Percentiles rank a stretch among this genome's conserved stretches.
These are phyloP conservation scores for Cytospora paraplurivora DNA, from an alignment of 2,329 filamentous ascomycete genomes.

Conservation along the genomic window DNA sequence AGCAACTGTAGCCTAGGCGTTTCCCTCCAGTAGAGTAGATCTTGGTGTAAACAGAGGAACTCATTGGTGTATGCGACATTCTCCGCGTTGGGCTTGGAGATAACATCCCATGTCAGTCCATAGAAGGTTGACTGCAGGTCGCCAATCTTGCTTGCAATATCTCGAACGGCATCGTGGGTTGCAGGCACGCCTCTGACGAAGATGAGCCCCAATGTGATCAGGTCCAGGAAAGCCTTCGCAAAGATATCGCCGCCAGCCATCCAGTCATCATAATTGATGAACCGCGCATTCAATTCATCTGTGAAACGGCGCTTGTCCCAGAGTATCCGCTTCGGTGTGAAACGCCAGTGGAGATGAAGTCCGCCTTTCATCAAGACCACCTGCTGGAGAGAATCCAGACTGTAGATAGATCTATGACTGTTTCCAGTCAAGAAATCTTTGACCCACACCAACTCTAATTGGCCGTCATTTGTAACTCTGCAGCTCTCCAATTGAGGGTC, in stretches of 20 bases:
- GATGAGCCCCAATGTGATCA: constrained; percentile 71
- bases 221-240: constrained; percentile 60
- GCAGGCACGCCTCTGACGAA: constrained; percentile 76
- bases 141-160: constrained; percentile 73
- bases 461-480: constrained; percentile 40
- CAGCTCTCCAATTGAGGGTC: constrained; percentile 39
- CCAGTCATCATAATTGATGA: constrained; percentile 70
- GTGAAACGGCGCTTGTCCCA: constrained; percentile 47
- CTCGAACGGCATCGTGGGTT: constrained; percentile 64
- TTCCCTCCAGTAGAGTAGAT: constrained; percentile 81
- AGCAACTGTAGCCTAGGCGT: constrained; percentile 83
- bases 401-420: constrained; percentile 40
- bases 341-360: constrained; percentile 37
- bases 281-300: constrained; percentile 49
- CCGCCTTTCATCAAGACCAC: constrained; percentile 27
- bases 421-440: constrained; percentile 44
- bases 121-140: constrained; percentile 86
- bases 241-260: constrained; percentile 63
- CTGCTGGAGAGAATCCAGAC: constrained; percentile 33
- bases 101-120: constrained; percentile 87
- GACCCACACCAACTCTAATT: constrained; percentile 63
- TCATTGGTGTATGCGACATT: constrained; percentile 90
- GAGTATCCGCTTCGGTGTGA: constrained; percentile 37
- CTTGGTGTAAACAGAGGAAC: constrained; percentile 87
- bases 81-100: constrained; percentile 77